Evolutionary conservation across 257 asterid species (phyloP), one percentile per base, ranked within the genome.

Genomic region (Przewalskia tangutica): DNA sequence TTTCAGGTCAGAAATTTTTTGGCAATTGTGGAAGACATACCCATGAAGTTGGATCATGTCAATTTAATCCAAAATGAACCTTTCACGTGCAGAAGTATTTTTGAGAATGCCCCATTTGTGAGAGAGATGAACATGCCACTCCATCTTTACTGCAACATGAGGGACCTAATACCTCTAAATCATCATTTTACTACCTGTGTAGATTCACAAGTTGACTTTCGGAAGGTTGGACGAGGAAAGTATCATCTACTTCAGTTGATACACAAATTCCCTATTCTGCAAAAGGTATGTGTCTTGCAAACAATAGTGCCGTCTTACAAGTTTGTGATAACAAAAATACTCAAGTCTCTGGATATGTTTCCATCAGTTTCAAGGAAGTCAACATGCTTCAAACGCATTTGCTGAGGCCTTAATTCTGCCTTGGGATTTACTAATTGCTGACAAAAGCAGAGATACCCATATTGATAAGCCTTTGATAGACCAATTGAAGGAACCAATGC

Each of bases 351-450:
- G 36, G 20, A 75, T 56, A 16, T 79, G 82, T 85, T 67, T 68
- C 44, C 75, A 82, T 86, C 88, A 94, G 96, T 89, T 86, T 82
- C 85, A 85, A 70, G 91, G 92, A 83, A 85, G 86, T 87, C 88
- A 80, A 85, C 85, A 51, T 23, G 63, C 75, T 82, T 85, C 90
- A 82, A 85, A 86, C 85, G 81, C 84, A 84, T 91, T 91, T 89
- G 97, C 94, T 42, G 90, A 94, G 93, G 97, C 93, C 85, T 62
- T 88, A 53, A 81, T 93, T 84, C 85, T 96, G 82, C 97, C 98
- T 34, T 96, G 97, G 97, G 90, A 93, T 86, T 89, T 96, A 88
- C 83, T 86, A 85, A 84, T 96, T 73, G 18, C 88, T 77, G 90
- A 88, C 88, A 89, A 89, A 82, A 66, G 63, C 83, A 84, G 76